Conservation (phyloP, 371 early-diverging fungal species). For the Syncephalastrum contaminatum region DNA sequence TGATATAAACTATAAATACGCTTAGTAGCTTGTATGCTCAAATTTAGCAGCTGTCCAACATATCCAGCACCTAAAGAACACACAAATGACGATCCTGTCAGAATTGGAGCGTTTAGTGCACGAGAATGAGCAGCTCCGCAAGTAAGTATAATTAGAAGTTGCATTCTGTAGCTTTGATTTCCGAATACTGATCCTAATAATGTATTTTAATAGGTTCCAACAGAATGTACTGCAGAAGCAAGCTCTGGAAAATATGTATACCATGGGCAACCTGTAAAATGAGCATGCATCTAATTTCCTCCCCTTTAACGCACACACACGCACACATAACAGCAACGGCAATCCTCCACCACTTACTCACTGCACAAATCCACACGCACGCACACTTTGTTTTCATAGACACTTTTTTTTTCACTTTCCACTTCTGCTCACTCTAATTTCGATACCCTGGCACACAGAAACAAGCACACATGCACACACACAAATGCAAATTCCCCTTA, state of each 20-base stretch:
- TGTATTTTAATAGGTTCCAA: slow-evolving; percentile 33
- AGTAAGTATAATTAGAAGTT: slow-evolving; percentile 10
- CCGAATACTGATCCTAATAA: not conserved
- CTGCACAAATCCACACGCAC: no score
- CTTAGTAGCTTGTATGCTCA: slow-evolving; percentile 1
- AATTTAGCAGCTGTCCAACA: slow-evolving; percentile 25
- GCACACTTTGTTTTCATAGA: no score
- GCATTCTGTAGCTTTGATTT: not conserved
- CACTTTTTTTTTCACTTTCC: no score
- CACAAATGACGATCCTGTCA: slow-evolving; percentile 28
- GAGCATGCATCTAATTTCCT: no score
- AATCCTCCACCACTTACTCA: no score
- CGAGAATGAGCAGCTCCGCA: slow-evolving; percentile 35
- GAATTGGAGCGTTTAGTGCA: slow-evolving; percentile 29
- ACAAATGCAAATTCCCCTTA: not conserved
- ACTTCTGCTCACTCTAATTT: no score
- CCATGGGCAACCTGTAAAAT: slow-evolving; percentile 29
- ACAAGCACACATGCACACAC: not conserved
- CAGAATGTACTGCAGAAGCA: slow-evolving; percentile 50
- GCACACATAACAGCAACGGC: no score
- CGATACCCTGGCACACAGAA: no score
- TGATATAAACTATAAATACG: not conserved
- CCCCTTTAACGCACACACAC: no score
- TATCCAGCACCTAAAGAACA: slow-evolving; percentile 33
- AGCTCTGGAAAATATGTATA: slow-evolving; percentile 50